Evolutionary conservation across 345 rosid species (phyloP).

Genomic region (Abelmoschus esculentus): DNA sequence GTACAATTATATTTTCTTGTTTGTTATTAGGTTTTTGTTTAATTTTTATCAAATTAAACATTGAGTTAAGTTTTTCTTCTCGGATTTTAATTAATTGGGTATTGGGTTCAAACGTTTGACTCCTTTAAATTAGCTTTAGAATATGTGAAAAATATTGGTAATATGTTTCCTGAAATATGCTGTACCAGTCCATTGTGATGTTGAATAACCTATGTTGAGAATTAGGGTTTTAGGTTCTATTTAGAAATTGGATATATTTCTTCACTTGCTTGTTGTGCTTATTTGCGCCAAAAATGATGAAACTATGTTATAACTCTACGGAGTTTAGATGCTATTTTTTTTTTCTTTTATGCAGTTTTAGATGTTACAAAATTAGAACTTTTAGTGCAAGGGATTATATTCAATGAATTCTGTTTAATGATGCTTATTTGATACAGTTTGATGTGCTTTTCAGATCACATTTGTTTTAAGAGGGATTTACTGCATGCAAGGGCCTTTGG

Average conservation of each 20-base stretch:
- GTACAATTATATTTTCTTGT: constrained; percentile 13
- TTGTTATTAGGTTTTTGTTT: constrained; percentile 27
- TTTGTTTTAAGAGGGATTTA: constrained; percentile 29
- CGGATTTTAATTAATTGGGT: neutral
- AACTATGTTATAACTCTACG: neutral
- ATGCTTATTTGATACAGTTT: constrained; percentile 14
- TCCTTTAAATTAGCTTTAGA: neutral
- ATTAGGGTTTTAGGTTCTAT: constrained; percentile 4
- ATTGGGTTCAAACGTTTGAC: neutral
- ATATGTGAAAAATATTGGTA: neutral
- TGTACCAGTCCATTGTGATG: neutral
- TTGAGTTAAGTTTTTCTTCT: neutral
- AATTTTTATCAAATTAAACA: neutral
- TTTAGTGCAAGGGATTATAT: neutral
- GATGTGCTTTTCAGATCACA: constrained; percentile 34
- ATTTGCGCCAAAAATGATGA: neutral
- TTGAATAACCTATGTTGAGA: neutral
- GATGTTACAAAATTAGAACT: no score
- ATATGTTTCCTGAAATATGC: neutral
- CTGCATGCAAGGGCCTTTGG: constrained; percentile 30
- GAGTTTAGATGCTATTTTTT: neutral
- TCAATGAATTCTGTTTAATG: neutral
- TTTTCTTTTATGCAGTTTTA: no score
- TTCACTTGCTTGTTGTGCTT: neutral
- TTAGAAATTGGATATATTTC: neutral